Evolutionary conservation across 2,329 filamentous ascomycete genomes (phyloP).

Genomic region (Ophiobolus disseminans): DNA sequence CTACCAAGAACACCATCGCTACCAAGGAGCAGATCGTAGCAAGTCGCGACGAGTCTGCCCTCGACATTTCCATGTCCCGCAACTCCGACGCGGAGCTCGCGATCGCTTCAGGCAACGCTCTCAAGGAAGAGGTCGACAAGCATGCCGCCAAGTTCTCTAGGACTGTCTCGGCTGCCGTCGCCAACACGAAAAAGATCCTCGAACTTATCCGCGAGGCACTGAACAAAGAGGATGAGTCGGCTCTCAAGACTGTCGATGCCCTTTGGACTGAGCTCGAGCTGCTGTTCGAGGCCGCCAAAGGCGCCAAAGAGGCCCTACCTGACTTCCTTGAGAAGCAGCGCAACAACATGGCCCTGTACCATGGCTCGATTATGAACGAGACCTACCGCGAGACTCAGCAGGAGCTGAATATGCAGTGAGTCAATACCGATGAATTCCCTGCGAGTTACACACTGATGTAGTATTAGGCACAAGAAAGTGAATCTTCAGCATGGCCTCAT

Average conservation of each 20-base stretch:
- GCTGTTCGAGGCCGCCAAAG: conserved; percentile 27
- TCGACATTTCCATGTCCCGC: neutral
- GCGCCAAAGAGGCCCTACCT: conserved; percentile 28
- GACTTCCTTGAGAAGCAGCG: conserved; percentile 38
- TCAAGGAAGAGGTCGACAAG: conserved; percentile 32
- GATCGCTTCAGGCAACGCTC: conserved; percentile 20
- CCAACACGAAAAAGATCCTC: conserved; percentile 31
- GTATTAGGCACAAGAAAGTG: conserved; percentile 41
- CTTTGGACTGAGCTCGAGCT: conserved; percentile 38
- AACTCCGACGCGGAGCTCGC: conserved; percentile 31
- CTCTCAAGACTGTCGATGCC: conserved; percentile 20
- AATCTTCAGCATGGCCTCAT: conserved; percentile 36
- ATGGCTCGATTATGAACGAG: conserved; percentile 32
- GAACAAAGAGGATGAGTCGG: conserved; percentile 19
- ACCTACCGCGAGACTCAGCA: conserved; percentile 29
- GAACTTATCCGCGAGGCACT: conserved; percentile 29
- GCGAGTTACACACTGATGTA: no score
- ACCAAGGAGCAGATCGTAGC: conserved; percentile 36
- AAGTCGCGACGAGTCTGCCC: neutral
- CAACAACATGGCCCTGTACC: conserved; percentile 34
- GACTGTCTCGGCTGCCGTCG: conserved; percentile 23
- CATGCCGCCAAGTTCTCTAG: conserved; percentile 24
- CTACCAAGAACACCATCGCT: conserved; percentile 23
- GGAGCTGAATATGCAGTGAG: conserved; percentile 33
- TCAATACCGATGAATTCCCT: no score